These are phyloP conservation scores for Cutaneotrichosporon sp. DNA, from an alignment of 1,284 basidiomycete genomes.

Conservation along the genomic window DNA sequence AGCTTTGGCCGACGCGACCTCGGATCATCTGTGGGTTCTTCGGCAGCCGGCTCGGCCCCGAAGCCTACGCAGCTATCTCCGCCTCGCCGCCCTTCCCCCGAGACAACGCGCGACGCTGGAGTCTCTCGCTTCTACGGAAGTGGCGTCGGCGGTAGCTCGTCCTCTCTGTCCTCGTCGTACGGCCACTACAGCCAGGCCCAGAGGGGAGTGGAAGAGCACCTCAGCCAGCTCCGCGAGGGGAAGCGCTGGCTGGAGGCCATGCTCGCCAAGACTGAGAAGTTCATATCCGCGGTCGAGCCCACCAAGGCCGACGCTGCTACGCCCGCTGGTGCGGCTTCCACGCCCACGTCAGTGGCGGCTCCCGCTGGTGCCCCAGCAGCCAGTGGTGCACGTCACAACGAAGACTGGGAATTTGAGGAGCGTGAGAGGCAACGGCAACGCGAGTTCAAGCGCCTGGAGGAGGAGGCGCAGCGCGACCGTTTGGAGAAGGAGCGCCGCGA, in stretches of 20 bases:
- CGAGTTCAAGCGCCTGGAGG: slow-evolving; percentile 46
- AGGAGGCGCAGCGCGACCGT: slow-evolving; percentile 43
- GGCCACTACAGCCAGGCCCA: slow-evolving; percentile 44
- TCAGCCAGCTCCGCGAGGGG: slow-evolving; percentile 52
- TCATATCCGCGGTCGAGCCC: slow-evolving; percentile 50
- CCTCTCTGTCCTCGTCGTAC: slow-evolving; percentile 17
- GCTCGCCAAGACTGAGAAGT: slow-evolving; percentile 50
- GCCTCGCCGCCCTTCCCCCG: slow-evolving; percentile 38
- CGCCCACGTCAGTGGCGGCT: slow-evolving; percentile 3
- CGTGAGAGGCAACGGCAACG: slow-evolving; percentile 40
- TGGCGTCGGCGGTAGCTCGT: slow-evolving; percentile 2
- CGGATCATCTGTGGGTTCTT: neutral
- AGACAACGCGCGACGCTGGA: slow-evolving; percentile 26
- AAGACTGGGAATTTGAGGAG: slow-evolving; percentile 50
- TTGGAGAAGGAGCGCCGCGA: slow-evolving; percentile 40
- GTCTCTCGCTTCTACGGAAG: slow-evolving; percentile 22
- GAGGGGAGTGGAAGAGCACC: slow-evolving; percentile 50
- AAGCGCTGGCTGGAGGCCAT: slow-evolving; percentile 52
- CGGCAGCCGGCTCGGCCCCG: slow-evolving; percentile 21
- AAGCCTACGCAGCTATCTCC: slow-evolving; percentile 24
- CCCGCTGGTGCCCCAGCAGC: slow-evolving; percentile 8
- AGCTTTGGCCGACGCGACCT: slow-evolving; percentile 37
- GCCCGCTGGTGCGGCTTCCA: neutral
- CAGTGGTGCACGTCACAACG: neutral
- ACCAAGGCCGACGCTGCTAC: slow-evolving; percentile 29